Evolutionary conservation across 352 stramenopile species (phyloP), one percentile per base, ranked within the genome.

Genomic region (Paralagenidium karlingii): DNA sequence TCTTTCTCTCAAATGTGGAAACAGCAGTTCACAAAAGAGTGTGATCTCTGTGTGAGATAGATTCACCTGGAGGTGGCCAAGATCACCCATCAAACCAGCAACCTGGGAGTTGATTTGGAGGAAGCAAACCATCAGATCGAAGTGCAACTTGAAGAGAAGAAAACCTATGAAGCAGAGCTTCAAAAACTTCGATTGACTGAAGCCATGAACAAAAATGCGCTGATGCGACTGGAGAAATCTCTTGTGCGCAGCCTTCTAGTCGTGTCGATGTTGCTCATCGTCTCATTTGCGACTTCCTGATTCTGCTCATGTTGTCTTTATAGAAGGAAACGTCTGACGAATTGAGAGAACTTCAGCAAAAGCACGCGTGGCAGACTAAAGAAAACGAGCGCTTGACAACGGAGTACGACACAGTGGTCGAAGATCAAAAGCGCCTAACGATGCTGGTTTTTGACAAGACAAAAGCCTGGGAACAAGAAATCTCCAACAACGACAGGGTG

Each of bases 71-170:
- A 88, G 44, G 45, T 85, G 43, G 56, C 65, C 25, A 78, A 65
- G 38, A 39, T 83, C n/a, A n/a, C n/a, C n/a, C n/a, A n/a, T n/a
- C n/a, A n/a, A n/a, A n/a, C n/a, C n/a, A n/a, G n/a, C n/a, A n/a
- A n/a, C n/a, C n/a, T n/a, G n/a, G n/a, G n/a, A n/a, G n/a, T n/a
- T n/a, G 63, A 82, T 13, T 53, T 84, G 15, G 65, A 82, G 13
- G 52, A 79, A 33, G 69, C 68, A 7, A 66, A 83, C 19, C 68
- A 79, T 54, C 78, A 75, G 40, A 82, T 82, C 29, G 69, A 84
- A 47, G 82, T 66, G 18, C 65, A 82, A 28, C 53, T 78, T 31
- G 50, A 79, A 15, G 56, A 75, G 24, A 73, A 83, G 16, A 63
- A 61, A 27, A 74, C 51, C 11, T 42, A 82, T 5, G 74, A 87